These are phyloP conservation scores for Metschnikowia drakensbergensis DNA, from an alignment of 805 yeast genomes.

Conservation along the genomic window DNA sequence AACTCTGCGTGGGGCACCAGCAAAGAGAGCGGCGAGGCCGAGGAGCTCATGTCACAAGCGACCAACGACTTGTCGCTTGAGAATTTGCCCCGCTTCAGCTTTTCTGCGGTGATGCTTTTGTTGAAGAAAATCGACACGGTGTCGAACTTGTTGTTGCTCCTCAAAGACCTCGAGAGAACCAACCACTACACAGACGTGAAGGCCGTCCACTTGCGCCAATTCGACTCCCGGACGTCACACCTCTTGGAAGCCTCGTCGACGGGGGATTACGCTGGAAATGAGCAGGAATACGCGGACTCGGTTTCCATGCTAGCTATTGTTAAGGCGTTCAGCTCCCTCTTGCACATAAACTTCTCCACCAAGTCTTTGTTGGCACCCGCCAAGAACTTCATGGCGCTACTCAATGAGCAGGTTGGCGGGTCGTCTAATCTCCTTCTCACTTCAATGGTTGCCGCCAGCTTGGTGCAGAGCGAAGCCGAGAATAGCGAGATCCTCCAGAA, in stretches of 20 bases:
- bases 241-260: slow-evolving; percentile 58
- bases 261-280: slow-evolving; percentile 19
- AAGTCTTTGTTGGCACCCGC: slow-evolving; percentile 31
- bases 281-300: slow-evolving; percentile 26
- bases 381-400: slow-evolving; percentile 26
- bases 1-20: slow-evolving; percentile 33
- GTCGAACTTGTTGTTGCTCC: slow-evolving; percentile 32
- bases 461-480: slow-evolving; percentile 14
- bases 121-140: slow-evolving; percentile 31
- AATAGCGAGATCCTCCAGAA: background rate
- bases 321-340: slow-evolving; percentile 31
- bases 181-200: slow-evolving; percentile 30
- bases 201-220: slow-evolving; percentile 54
- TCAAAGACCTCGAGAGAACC: slow-evolving; percentile 22
- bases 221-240: slow-evolving; percentile 68
- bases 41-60: slow-evolving; percentile 5
- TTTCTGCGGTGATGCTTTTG: slow-evolving; percentile 26
- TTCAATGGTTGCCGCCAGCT: slow-evolving; percentile 15
- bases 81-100: slow-evolving; percentile 19
- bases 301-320: slow-evolving; percentile 34
- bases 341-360: slow-evolving; percentile 26
- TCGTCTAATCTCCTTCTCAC: slow-evolving; percentile 27
- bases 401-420: slow-evolving; percentile 31
- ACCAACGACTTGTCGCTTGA: slow-evolving; percentile 15
- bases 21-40: slow-evolving; percentile 5